Percentiles rank a stretch among this genome's conserved stretches.
Conservation (phyloP, 257 asterid genomes). For the Capsicum chinense region DNA sequence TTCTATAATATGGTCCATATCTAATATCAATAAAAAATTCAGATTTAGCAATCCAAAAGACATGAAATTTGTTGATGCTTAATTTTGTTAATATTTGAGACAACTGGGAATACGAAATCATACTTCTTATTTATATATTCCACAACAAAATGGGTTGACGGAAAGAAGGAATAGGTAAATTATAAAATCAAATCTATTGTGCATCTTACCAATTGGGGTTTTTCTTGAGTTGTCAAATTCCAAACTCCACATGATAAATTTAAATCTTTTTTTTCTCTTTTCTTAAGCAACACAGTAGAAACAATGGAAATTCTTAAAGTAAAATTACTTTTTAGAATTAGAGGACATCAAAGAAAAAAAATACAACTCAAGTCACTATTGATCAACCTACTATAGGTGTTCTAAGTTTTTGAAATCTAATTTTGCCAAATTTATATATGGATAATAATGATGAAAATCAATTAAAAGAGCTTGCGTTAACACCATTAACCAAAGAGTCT, state of each 20-base stretch:
- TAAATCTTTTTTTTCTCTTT: background rate
- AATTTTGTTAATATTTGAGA: too few species aligned
- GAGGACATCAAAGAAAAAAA: background rate
- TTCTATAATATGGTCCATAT: too few species aligned
- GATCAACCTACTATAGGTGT: background rate
- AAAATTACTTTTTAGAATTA: background rate
- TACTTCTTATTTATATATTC: too few species aligned
- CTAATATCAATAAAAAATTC: too few species aligned
- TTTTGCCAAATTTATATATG: background rate
- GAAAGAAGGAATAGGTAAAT: too few species aligned
- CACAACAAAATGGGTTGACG: too few species aligned
- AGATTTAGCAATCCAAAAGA: too few species aligned
- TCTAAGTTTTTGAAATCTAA: background rate
- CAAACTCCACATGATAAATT: conserved; percentile 14
- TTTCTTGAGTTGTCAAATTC: conserved; percentile 14
- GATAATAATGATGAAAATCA: background rate
- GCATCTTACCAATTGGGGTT: background rate
- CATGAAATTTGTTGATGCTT: too few species aligned
- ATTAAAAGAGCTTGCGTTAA: background rate
- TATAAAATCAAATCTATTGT: background rate
- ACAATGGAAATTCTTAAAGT: background rate
- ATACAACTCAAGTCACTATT: background rate
- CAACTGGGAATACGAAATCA: too few species aligned
- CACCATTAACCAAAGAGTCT: background rate
- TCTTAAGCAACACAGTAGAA: background rate